Evolutionary conservation across 73 alveolate genomes (phyloP), one percentile per base, ranked within the genome.

Genomic region (Paramecium caudatum): DNA sequence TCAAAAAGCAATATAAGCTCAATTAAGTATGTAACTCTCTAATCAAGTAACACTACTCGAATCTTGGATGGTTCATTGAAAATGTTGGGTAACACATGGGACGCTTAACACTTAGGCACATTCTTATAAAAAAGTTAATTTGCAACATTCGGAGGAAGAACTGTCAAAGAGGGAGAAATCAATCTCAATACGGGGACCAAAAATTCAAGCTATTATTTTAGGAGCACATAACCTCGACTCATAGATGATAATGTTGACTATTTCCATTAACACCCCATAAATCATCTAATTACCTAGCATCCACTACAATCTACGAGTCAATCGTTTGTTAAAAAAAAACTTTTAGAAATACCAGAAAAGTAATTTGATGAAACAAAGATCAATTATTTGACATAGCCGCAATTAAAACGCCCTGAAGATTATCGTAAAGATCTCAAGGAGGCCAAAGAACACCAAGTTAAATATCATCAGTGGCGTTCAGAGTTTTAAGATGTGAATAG

Each of bases 41-140:
- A 68, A 68, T 34, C 8, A 68, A 68, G 50, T 34, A 34, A 68
- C 25, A 33, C 84, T 10, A 5, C 84, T 4, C 19, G 30, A 68
- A 49, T 10, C 1, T 34, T 68, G 37, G 84, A 68, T 68, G 84
- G 84, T 7, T 68, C 84, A 2, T 32, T 68, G 12, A 68, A 68
- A 4, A 68, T 68, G 84, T 37, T 68, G 10, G 84, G 84, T 17
- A 34, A 32, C 36, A 68, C 84, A 1, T 68, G 84, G 84, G 84
- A 68, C 34, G 84, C 84, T 25, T 68, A 68, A 8, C 84, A 68
- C 3, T 4, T 68, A 17, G 84, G 84, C 0, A 68, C 30, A 10
- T 68, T 68, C 50, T 30, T 68, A n/a, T 34, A 68, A 68, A 34
- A 68, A 25, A 34, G 61, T 68, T 15, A 68, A 34, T 68, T 68